These are phyloP conservation scores for Yamadazyma songkhlaensis DNA, from an alignment of 1,139 yeast genomes.

Conservation along the genomic window DNA sequence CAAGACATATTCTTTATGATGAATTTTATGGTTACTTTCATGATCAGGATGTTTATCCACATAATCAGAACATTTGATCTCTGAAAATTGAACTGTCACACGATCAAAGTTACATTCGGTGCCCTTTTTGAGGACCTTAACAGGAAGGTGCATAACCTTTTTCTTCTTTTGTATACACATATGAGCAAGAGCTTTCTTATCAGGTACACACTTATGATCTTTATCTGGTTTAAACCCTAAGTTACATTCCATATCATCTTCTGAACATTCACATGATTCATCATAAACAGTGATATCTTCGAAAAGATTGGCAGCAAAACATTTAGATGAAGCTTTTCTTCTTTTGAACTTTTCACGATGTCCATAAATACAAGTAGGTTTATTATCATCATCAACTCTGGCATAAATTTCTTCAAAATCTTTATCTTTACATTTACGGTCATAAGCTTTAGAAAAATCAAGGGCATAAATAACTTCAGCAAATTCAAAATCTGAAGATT, in stretches of 20 bases:
- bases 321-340: constrained; percentile 65
- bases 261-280: constrained; percentile 65
- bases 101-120: constrained; percentile 43
- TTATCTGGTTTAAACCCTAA: constrained; percentile 48
- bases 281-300: constrained; percentile 56
- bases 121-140: too few relatives aligned
- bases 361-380: constrained; percentile 71
- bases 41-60: constrained; percentile 27
- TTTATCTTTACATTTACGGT: constrained; percentile 45
- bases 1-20: constrained; percentile 22
- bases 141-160: too few relatives aligned
- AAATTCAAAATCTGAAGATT: constrained; percentile 11
- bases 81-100: constrained; percentile 31
- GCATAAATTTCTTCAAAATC: constrained; percentile 76
- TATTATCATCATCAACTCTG: constrained; percentile 40
- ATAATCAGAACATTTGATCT: constrained; percentile 33
- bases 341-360: constrained; percentile 64
- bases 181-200: constrained; percentile 26
- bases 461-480: constrained; percentile 40
- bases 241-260: constrained; percentile 71
- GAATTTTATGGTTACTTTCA: constrained; percentile 21
- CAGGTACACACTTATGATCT: constrained; percentile 51
- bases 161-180: constrained; percentile 24
- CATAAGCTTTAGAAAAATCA: constrained; percentile 62
- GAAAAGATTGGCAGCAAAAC: constrained; percentile 62